Evolutionary conservation across 129 eudicot species (phyloP).

Genomic region (Heracleum sosnowskyi): DNA sequence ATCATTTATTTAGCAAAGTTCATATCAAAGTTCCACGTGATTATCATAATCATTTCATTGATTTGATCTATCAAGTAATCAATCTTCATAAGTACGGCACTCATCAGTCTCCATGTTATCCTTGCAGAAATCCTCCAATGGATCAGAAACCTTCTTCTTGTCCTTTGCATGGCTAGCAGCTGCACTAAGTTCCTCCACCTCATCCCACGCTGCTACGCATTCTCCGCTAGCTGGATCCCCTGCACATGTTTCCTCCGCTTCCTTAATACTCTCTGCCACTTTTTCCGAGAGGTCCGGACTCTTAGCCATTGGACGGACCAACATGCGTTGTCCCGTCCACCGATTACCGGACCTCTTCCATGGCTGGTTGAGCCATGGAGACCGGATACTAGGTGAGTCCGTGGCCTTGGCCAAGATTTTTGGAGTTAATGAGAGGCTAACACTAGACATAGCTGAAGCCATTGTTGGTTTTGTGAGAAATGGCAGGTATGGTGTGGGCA

Average conservation of each 20-base stretch:
- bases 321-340: slow-evolving; percentile 26
- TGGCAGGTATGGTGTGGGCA: not conserved
- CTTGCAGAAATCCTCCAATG: slow-evolving; percentile 75
- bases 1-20: not conserved
- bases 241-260: slow-evolving; percentile 58
- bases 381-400: slow-evolving; percentile 21
- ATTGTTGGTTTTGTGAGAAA: slow-evolving; percentile 20
- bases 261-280: slow-evolving; percentile 70
- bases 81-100: slow-evolving; percentile 87
- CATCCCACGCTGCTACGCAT: slow-evolving; percentile 94
- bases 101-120: slow-evolving; percentile 82
- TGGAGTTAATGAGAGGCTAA: slow-evolving; percentile 47
- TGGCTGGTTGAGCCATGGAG: slow-evolving; percentile 26
- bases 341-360: slow-evolving; percentile 20
- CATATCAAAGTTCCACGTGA: not conserved
- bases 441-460: slow-evolving; percentile 42
- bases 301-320: slow-evolving; percentile 27
- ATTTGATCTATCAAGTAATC: not conserved
- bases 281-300: slow-evolving; percentile 66
- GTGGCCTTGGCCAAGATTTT: slow-evolving; percentile 29
- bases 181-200: slow-evolving; percentile 93
- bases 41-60: not conserved
- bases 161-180: slow-evolving; percentile 86
- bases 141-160: slow-evolving; percentile 52
- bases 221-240: slow-evolving; percentile 77